Percentiles rank a stretch among this genome's conserved stretches.
phyloP scores from a whole-genome alignment of 352 stramenopile genomes.

The Pythium oligandrum region DNA sequence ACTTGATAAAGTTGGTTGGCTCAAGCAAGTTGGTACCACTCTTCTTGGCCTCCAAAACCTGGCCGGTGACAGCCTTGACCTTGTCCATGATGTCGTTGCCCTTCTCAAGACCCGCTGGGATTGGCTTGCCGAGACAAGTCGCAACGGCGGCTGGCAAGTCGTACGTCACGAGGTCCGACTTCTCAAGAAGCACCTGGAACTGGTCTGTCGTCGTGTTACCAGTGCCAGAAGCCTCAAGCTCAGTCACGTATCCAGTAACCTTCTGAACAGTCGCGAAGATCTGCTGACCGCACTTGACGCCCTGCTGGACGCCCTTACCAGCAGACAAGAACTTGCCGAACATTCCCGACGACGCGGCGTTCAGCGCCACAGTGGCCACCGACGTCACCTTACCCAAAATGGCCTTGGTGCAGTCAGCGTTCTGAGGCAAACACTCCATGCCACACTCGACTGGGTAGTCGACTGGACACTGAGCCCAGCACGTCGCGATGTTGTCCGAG shows the following conservation, averaged over 20 bases:
- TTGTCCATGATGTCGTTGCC: conserved; percentile 31
- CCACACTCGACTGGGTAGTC: conserved; percentile 49
- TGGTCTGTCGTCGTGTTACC: conserved; percentile 42
- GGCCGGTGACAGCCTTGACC: conserved; percentile 26
- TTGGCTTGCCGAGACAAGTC: conserved; percentile 33
- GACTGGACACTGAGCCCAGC: conserved; percentile 49
- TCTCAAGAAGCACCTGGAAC: conserved; percentile 42
- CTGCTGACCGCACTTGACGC: conserved; percentile 20
- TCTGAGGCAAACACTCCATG: conserved; percentile 53
- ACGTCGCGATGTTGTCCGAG: conserved; percentile 41
- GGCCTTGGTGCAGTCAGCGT: conserved; percentile 44
- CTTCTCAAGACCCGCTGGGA: conserved; percentile 24
- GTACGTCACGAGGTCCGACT: conserved; percentile 48
- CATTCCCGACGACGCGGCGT: conserved; percentile 29
- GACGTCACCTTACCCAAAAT: conserved; percentile 36
- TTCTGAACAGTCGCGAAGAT: conserved; percentile 14
- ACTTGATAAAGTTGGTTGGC: conserved; percentile 11
- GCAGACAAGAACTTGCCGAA: conserved; percentile 27
- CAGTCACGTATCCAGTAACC: conserved; percentile 6
- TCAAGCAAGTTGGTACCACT: conserved; percentile 11
- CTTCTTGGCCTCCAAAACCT: conserved; percentile 27
- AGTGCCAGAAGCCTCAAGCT: conserved; percentile 10
- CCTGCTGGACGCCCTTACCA: conserved; percentile 11
- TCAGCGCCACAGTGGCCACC: conserved; percentile 32
- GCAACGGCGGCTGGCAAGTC: conserved; percentile 47